Evolutionary conservation across 225 moss, liverwort and hornwort genomes (phyloP).

Genomic region (Physcomitrellopsis africana): DNA sequence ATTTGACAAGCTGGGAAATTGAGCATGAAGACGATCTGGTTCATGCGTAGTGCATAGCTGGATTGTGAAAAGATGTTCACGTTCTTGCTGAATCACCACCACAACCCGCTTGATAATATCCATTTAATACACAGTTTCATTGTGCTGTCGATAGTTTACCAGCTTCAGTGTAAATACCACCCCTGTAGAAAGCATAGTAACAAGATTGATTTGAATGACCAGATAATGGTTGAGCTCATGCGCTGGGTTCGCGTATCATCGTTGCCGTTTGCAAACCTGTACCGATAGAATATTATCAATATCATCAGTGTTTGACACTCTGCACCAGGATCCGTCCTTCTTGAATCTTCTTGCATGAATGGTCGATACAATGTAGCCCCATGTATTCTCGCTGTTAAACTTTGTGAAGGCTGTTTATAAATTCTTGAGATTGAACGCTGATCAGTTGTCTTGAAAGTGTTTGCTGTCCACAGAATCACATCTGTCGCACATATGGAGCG

Average conservation of each 20-base stretch:
- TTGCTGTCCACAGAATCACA: neutral
- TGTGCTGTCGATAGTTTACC: neutral
- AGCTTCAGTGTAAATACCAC: too few relatives aligned
- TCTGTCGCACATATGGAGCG: too few relatives aligned
- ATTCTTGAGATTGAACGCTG: constrained; percentile 17
- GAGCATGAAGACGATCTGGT: constrained; percentile 37
- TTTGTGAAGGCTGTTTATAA: neutral
- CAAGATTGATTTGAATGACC: constrained; percentile 1
- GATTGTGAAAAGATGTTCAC: neutral
- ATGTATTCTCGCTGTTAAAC: neutral
- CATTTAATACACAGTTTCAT: neutral
- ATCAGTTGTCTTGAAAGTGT: neutral
- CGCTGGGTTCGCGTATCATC: neutral
- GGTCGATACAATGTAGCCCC: neutral
- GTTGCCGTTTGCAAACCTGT: neutral
- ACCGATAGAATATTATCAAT: neutral
- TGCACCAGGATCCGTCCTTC: neutral
- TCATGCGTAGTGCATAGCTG: constrained; percentile 14
- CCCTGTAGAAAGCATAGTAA: neutral
- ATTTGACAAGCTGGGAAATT: constrained; percentile 85
- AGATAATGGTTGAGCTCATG: neutral
- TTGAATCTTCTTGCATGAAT: neutral
- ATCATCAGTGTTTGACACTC: neutral
- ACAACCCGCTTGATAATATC: neutral
- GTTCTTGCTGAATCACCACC: neutral